These are phyloP conservation scores for Saksenaea vasiformis DNA, from an alignment of 371 early-diverging fungal genomes.

Conservation along the genomic window DNA sequence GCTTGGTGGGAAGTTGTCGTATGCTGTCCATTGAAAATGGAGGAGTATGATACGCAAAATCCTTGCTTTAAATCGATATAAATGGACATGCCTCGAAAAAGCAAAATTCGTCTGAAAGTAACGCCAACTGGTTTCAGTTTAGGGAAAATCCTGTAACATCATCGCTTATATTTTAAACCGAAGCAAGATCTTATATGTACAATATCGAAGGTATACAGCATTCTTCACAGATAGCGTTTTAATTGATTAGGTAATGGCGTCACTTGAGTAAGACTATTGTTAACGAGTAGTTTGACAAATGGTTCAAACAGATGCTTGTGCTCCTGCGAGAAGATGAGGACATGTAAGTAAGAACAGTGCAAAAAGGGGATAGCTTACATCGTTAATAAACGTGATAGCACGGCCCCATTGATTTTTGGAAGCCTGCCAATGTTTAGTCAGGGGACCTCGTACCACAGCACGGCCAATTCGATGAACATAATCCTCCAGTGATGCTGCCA, in stretches of 20 bases:
- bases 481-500: conserved; percentile 58
- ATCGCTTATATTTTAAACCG: no score
- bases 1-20: no score
- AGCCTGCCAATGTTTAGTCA: conserved; percentile 10
- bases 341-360: not conserved
- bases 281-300: conserved; percentile 51
- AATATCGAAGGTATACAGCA: not conserved
- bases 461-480: conserved; percentile 65
- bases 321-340: conserved; percentile 29
- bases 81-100: no score
- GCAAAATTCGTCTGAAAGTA: no score
- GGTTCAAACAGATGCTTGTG: conserved; percentile 46
- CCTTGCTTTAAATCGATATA: no score
- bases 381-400: conserved; percentile 65
- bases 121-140: no score
- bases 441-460: conserved; percentile 42
- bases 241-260: conserved; percentile 60
- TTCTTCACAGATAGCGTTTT: conserved; percentile 14
- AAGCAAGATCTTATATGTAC: no score
- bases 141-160: no score
- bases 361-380: conserved; percentile 28
- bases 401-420: conserved; percentile 35
- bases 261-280: conserved; percentile 42
- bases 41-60: no score
- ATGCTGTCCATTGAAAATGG: no score